A percentile compares a stretch with the other conserved stretches of the same genome.
Evolutionary conservation across 1,139 yeast genomes (phyloP).

Genomic region (Diutina pseudorugosa): DNA sequence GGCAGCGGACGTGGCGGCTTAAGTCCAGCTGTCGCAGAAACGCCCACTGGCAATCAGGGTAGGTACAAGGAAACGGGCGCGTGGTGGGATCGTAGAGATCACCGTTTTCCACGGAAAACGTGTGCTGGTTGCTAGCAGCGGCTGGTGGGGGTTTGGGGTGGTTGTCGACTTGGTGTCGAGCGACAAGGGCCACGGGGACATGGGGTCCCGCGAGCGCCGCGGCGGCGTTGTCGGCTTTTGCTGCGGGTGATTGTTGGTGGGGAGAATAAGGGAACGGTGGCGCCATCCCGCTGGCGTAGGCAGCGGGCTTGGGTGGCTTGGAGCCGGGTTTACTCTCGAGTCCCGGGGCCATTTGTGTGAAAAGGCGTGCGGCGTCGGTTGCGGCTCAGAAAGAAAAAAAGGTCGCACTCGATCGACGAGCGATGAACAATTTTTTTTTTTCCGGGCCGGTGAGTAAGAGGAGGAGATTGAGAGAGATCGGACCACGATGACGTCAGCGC

Average conservation of each 20-base stretch:
- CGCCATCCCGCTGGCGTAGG: background rate
- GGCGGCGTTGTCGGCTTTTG: background rate
- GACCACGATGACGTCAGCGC: background rate
- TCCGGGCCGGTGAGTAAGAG: background rate
- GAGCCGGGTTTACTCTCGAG: background rate
- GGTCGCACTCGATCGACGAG: background rate
- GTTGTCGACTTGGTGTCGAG: background rate
- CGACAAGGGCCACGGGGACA: background rate
- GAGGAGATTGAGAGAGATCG: background rate
- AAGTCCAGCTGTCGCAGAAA: conserved; percentile 57
- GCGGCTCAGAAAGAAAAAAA: background rate
- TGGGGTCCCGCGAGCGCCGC: background rate
- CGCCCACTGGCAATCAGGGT: conserved; percentile 51
- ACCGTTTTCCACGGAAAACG: background rate
- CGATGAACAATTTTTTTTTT: background rate
- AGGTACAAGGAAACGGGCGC: conserved; percentile 38
- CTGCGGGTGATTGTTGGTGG: background rate
- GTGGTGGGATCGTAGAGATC: background rate
- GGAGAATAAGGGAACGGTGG: background rate
- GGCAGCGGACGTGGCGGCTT: conserved; percentile 53
- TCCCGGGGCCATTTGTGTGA: background rate
- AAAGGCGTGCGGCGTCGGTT: conserved; percentile 1
- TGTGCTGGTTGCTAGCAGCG: background rate
- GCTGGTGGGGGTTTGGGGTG: background rate
- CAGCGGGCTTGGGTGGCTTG: background rate